phyloP scores from a whole-genome alignment of 1,284 basidiomycete genomes.

The Cutaneotrichosporon mucoides region DNA sequence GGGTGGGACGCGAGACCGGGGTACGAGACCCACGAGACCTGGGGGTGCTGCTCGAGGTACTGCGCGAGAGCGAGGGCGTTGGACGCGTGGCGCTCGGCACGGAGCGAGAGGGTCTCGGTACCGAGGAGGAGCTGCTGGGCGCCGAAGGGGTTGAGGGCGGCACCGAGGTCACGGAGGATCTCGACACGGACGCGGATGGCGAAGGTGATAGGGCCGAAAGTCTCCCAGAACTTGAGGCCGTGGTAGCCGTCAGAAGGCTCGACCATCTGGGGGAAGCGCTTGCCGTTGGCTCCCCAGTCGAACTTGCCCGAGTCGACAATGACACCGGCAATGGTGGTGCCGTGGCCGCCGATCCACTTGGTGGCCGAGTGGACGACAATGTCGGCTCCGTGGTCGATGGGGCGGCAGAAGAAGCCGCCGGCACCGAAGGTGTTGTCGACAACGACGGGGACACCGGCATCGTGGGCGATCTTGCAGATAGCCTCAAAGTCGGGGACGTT shows the following conservation, averaged over 20 bases:
- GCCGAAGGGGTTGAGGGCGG: slow-evolving; percentile 71
- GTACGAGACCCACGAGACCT: slow-evolving; percentile 77
- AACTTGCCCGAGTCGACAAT: slow-evolving; percentile 80
- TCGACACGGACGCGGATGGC: slow-evolving; percentile 50
- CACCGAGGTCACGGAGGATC: slow-evolving; percentile 72
- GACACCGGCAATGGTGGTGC: slow-evolving; percentile 80
- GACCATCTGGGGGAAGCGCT: slow-evolving; percentile 61
- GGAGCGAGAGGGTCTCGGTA: slow-evolving; percentile 76
- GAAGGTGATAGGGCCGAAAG: slow-evolving; percentile 57
- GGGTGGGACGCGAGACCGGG: slow-evolving; percentile 66
- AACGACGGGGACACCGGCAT: slow-evolving; percentile 17
- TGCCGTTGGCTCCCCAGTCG: slow-evolving; percentile 79
- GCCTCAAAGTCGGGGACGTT: slow-evolving; percentile 67
- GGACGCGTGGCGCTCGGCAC: slow-evolving; percentile 49
- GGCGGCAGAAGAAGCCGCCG: slow-evolving; percentile 54
- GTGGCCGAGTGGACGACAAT: slow-evolving; percentile 83
- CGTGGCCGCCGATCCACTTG: slow-evolving; percentile 89
- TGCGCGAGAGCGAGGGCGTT: slow-evolving; percentile 43
- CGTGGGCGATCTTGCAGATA: slow-evolving; percentile 59
- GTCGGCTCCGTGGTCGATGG: slow-evolving; percentile 60
- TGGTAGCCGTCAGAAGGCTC: slow-evolving; percentile 78
- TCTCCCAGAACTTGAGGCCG: slow-evolving; percentile 67
- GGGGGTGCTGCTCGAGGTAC: slow-evolving; percentile 57
- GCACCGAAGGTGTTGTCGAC: slow-evolving; percentile 91
- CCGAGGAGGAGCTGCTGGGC: slow-evolving; percentile 82